Evolutionary conservation across 192 early-diverging fungal species (phyloP), one percentile per base, ranked within the genome.

Genomic region (Backusella tarrabulga): DNA sequence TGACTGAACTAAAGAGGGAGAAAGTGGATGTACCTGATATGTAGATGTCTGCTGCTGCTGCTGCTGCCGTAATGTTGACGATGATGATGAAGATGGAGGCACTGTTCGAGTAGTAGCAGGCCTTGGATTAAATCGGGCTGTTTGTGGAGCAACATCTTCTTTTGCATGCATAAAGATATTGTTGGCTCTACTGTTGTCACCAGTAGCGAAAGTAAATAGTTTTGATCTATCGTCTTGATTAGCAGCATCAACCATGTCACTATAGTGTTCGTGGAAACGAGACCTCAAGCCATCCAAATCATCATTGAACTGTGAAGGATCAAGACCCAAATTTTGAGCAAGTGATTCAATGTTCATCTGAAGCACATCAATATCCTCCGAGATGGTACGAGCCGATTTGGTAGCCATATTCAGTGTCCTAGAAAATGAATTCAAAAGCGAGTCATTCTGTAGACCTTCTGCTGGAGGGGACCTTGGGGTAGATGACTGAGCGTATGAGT

Each of bases 301-400:
- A 23, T 79, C 68, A 9, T 69, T 44, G 9, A 79, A 60, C 21
- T 75, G 67, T 6, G 34, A 42, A 44, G 73, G 23, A 36, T 79
- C 77, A 35, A 80, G 71, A 63, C 79, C 79, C 7, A 80, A 41
- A 38, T 75, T 70, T 15, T 26, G 34, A 3, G 79, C 79, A 34
- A 80, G 46, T 50, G 34, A 36, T 29, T 80, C 79, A 52, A 80
- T 72, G 26, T 80, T 71, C 1, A 54, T 19, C 63, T 80, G 74
- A 5, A 80, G 34, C 8, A 50, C 14, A 75, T 80, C 74, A 56
- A 80, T 80, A 66, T 76, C 79, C 17, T 76, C 46, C 17, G 74
- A 66, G 42, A 80, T 80, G 35, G 73, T 67, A 41, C 75, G 74
- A 15, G 79, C 79, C 9, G 79, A 80, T 50, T 52, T 63, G 6